Base-by-base conservation (phyloP, 2,329 filamentous ascomycete species). In the Fonsecaea multimorphosa region DNA sequence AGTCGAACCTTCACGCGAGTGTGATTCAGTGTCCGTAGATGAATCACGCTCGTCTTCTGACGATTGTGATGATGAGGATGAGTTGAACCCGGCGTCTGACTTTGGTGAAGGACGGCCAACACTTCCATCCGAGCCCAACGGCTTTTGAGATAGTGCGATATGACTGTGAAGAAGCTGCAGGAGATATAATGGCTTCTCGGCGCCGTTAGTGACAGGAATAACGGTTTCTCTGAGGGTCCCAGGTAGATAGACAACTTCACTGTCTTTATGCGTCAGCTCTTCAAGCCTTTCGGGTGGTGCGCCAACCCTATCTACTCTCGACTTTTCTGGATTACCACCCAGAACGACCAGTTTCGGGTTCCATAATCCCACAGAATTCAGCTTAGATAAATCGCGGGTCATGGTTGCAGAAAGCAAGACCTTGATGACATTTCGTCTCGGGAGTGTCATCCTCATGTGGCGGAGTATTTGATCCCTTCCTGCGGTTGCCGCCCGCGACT, bases 351-450 rank as follows among this genome's bases (percentile, higher is more conserved):
- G 89, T 87, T 2, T 87, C 83, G 61, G 88, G 83, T 60, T 86
- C 82, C 16, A 91, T 38, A 72, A 85, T 86, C 67, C 89, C 80
- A 92, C 86, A 66, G 90, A 86, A 78, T 96, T 95, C 65, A 98
- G 81, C 3, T 92, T 91, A 58, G 92, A 87, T 5, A 99, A 92
- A 80, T 98, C 94, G 2, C 91, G 88, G 0, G 95, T 98, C 60
- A 99, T 89, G 1, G 95, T 99, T n/a, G 95, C 95, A 7, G 95
- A 99, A 79, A 99, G 98, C 2, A 99, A 85, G 19, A 96, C 86
- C 52, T 72, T 72, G n/a, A 46, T 67, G 14, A 71, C 65, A 29
- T 40, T 68, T 27, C 71, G 64, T 89, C 0, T 93, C 97, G 78
- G 98, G 93, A 31, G 94, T 86, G 75, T 91, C 84, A 3, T 85